Evolutionary conservation across 2,329 filamentous ascomycete species (phyloP), one percentile per base, ranked within the genome.

Genomic region (Exophiala alcalophila): DNA sequence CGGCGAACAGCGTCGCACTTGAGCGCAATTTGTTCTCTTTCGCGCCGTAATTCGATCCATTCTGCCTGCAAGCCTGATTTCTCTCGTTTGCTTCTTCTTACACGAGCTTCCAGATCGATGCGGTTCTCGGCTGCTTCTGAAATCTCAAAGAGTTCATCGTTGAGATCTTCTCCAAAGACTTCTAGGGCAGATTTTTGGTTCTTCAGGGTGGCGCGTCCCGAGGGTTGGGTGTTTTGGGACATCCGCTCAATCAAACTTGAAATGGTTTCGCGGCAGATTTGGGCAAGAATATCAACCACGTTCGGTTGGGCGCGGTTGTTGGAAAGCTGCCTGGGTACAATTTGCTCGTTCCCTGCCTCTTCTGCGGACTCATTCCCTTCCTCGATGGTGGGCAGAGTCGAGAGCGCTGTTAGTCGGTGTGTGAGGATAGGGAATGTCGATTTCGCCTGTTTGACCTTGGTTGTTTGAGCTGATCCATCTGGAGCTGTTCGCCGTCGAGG

Each of bases 91-190:
- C 65, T 66, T 50, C 57, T 63, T 43, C 67, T 70, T 31, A 72
- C 53, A 42, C 71, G 68, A 35, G 66, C 61, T 18, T 67, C 65
- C 16, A 74, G 64, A 2, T 65, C 60, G 43, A 67, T 70, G 31
- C 74, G 68, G 39, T 71, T 69, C 45, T 77, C 71, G 3, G 76
- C 65, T 15, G 73, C 67, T 50, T 73, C 71, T 45, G 72, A 74
- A 19, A 77, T 59, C 29, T 72, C 68, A 31, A 76, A 66, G 2
- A 78, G 58, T 15, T 70, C 67, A 19, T 70, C 68, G 12, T 70
- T 67, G 12, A 78, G 59, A 35, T 72, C 69, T 6, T 65, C 59
- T 10, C 67, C 66, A 54, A 72, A 77, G 4, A 65, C 64, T 25
- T 73, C 61, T 1, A 75, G 65, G 4, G 70, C 66, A 39, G 70